These are phyloP conservation scores for Trichoderma gracile DNA, from an alignment of 2,329 filamentous ascomycete genomes.

Conservation along the genomic window DNA sequence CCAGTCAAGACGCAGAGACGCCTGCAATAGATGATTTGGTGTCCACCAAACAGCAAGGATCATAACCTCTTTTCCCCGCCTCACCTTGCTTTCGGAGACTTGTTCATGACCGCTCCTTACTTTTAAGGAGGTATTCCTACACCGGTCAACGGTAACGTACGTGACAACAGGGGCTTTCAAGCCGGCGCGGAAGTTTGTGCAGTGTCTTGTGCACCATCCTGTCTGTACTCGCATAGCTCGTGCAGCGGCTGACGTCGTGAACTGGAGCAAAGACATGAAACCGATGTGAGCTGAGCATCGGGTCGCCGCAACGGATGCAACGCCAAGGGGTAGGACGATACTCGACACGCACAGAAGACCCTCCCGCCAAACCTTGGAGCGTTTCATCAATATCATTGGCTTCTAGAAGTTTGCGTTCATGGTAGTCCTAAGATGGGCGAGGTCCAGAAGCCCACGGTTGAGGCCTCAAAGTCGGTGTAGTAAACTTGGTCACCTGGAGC, in stretches of 20 bases:
- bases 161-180: not conserved
- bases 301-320: not conserved
- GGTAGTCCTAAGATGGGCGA: not conserved
- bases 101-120: constrained; percentile 11
- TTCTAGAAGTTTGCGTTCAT: not conserved
- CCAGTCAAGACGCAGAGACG: constrained; percentile 15
- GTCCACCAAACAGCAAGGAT: constrained; percentile 19
- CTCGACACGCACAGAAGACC: not conserved
- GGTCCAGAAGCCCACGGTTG: not conserved
- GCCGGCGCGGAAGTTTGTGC: constrained; percentile 1
- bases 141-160: too few relatives aligned
- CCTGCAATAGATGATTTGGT: constrained; percentile 6
- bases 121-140: not conserved
- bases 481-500: not conserved
- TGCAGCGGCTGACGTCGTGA: constrained; percentile 3
- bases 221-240: not conserved
- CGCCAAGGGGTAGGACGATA: not conserved
- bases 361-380: not conserved
- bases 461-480: not conserved
- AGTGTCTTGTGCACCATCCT: not conserved
- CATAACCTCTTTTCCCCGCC: constrained; percentile 6
- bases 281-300: not conserved
- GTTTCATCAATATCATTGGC: not conserved
- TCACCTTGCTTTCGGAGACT: constrained; percentile 13
- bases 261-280: not conserved